These are phyloP conservation scores for Musa itinerans DNA, from an alignment of 176 grass and related monocot genomes.

Conservation along the genomic window DNA sequence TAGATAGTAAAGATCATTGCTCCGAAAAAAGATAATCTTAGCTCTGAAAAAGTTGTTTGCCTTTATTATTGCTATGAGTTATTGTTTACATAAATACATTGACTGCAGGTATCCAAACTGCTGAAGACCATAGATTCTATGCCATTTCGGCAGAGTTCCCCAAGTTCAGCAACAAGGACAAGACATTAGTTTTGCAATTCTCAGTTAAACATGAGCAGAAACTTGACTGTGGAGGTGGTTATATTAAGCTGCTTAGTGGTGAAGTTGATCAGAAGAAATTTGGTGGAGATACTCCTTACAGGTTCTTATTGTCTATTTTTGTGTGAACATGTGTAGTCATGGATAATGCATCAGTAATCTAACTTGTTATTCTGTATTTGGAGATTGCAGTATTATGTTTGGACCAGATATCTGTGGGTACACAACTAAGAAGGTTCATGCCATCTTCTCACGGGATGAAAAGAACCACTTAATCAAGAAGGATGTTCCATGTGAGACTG, in stretches of 20 bases:
- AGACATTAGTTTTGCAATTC: constrained; percentile 85
- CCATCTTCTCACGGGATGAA: constrained; percentile 55
- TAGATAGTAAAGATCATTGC: too few species aligned
- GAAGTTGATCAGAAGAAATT: constrained; percentile 97
- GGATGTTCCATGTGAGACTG: constrained; percentile 79
- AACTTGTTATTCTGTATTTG: background rate
- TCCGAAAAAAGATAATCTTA: too few species aligned
- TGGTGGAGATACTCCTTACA: constrained; percentile 83
- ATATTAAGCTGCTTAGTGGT: constrained; percentile 74
- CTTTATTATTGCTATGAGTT: background rate
- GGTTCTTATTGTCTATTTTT: constrained; percentile 23
- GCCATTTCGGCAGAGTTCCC: constrained; percentile 77
- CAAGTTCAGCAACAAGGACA: constrained; percentile 79
- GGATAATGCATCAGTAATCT: background rate
- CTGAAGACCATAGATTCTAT: constrained; percentile 90
- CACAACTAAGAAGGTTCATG: constrained; percentile 53
- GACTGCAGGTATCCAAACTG: constrained; percentile 74
- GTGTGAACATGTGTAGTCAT: background rate
- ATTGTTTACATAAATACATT: background rate
- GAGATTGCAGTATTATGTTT: constrained; percentile 55
- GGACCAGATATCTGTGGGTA: constrained; percentile 61
- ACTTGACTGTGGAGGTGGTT: constrained; percentile 86
- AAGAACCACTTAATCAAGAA: constrained; percentile 92
- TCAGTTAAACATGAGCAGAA: constrained; percentile 96
- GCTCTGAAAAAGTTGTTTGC: background rate